Evolutionary conservation across 148 eudicot genomes (phyloP).

Genomic region (Cornus kousa): DNA sequence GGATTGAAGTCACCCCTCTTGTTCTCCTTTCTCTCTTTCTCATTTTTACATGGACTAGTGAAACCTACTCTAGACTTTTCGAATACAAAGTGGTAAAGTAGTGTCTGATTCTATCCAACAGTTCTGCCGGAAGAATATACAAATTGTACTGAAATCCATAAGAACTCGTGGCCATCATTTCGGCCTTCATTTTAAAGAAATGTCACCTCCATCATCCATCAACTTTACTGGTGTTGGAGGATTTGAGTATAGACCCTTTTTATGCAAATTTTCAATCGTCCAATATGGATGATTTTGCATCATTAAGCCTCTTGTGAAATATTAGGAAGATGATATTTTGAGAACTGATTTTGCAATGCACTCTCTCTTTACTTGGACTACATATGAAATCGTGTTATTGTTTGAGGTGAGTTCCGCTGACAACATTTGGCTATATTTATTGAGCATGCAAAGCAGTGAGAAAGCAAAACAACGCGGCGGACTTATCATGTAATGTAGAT

Average conservation of each 20-base stretch:
- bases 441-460: conserved; percentile 14
- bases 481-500: neutral
- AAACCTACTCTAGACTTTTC: too few relatives aligned
- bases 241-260: neutral
- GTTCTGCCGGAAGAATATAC: neutral
- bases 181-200: neutral
- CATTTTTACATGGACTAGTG: too few relatives aligned
- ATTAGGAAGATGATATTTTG: neutral
- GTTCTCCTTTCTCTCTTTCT: too few relatives aligned
- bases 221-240: neutral
- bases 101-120: too few relatives aligned
- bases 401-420: neutral
- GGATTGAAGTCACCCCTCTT: too few relatives aligned
- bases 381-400: neutral
- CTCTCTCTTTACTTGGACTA: neutral
- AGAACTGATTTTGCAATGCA: too few relatives aligned
- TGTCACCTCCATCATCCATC: neutral
- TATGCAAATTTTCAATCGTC: neutral
- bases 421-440: neutral
- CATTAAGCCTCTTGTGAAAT: neutral
- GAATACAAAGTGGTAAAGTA: too few relatives aligned
- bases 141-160: neutral
- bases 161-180: neutral
- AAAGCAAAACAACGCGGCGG: neutral
- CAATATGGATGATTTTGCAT: neutral